Base-by-base conservation (phyloP, 371 early-diverging fungal genomes). In the Basidiobolus meristosporus region DNA sequence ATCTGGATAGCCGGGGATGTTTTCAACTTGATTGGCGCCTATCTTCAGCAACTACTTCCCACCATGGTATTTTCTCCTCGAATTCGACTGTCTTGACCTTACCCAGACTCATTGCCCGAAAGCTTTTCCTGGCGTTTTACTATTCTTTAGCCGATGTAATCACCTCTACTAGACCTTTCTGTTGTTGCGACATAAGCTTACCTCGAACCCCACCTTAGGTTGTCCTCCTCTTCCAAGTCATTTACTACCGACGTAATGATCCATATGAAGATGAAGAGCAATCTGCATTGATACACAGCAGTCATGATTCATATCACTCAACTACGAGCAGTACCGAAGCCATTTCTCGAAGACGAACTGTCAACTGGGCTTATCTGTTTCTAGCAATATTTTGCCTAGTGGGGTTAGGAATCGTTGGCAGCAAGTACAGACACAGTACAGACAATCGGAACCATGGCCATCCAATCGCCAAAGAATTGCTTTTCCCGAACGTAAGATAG, bases 1-100 rank as follows among this genome's bases (percentile, higher is more conserved):
- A 73, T 77, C 49, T 89, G 90, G 90, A 53, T 84, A n/a, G 64
- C 68, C 0, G 90, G 88, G 11, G 90, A 89, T 47, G 50, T 80
- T 20, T 65, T 73, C 51, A 83, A 84, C 54, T 54, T 84, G 26
- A 51, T 71, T 31, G 90, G 88, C 33, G 73, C 77, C 32, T 54
- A 76, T n/a, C 57, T 78, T 49, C 83, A 85, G 37, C 57, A 75
- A 39, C 64, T 87, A 34, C 49, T 82, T 30, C 48, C 66, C 5
- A 78, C 81, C 1, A 74, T 77, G 60, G 78, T 79, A 57, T 31
- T 38, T 33, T 21, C 12, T 39, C 36, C 40, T 38, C 23, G n/a
- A 21, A 15, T 31, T 0, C 7, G 26, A 26, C 23, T 38, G n/a
- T n/a, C n/a, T 22, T 4, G 22, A n/a, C n/a, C 23, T 16, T 33